Conservation (phyloP, 345 rosid genomes). For the Euphorbia pulcherrima region DNA sequence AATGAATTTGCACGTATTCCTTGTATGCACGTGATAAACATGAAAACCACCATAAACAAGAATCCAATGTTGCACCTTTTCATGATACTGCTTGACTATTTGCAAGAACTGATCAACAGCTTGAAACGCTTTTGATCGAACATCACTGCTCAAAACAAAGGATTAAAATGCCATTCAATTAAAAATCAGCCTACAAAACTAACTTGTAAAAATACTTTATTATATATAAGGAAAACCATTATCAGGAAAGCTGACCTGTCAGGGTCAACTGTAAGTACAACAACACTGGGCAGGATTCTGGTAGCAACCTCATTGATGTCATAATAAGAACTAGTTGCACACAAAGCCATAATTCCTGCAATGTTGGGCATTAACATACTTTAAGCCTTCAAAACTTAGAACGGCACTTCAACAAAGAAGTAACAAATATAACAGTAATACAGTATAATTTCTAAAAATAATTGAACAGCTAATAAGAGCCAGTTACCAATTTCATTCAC, state of each 20-base stretch:
- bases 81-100: conserved; percentile 72
- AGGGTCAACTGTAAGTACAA: conserved; percentile 84
- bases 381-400: not conserved
- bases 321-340: conserved; percentile 88
- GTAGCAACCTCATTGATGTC: conserved; percentile 89
- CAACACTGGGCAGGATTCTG: conserved; percentile 82
- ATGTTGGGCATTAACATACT: conserved; percentile 11
- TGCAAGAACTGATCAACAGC: conserved; percentile 90
- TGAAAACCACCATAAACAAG: not conserved
- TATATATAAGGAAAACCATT: not conserved
- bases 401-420: conserved; percentile 2
- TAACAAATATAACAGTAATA: not conserved
- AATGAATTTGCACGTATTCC: conserved; percentile 3
- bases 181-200: conserved; percentile 5
- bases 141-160: conserved; percentile 57
- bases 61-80: conserved; percentile 50
- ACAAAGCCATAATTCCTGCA: conserved; percentile 92
- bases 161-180: conserved; percentile 2
- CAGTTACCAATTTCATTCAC: not conserved
- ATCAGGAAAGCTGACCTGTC: conserved; percentile 55
- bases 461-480: not conserved
- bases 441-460: not conserved
- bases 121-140: conserved; percentile 88
- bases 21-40: not conserved
- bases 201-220: not conserved